These are phyloP conservation scores for Chlamydomonas sp. DNA, from an alignment of 139 green algal genomes.

Conservation along the genomic window DNA sequence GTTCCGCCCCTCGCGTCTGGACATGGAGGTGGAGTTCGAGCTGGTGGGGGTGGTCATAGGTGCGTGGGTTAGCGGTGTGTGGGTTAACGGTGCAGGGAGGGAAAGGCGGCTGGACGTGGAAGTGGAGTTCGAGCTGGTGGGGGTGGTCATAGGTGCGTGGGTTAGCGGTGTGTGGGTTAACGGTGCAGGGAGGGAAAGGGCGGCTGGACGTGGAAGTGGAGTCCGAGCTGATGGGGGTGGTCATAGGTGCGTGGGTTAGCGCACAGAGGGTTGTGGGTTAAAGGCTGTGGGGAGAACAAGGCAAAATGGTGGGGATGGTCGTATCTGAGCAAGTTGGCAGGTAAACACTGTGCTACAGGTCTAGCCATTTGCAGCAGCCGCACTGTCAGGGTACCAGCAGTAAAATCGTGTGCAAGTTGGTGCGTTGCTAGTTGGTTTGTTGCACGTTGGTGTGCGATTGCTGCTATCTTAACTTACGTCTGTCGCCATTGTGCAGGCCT, in stretches of 20 bases:
- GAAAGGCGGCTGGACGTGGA: background rate
- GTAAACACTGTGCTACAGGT: too few species aligned
- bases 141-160: slow-evolving; percentile 77
- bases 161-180: background rate
- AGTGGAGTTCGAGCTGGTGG: slow-evolving; percentile 73
- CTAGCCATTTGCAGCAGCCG: too few species aligned
- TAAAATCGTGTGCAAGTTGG: too few species aligned
- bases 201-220: background rate
- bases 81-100: background rate
- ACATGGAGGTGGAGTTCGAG: slow-evolving; percentile 83
- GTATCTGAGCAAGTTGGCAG: too few species aligned
- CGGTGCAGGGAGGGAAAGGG: background rate
- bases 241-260: too few species aligned
- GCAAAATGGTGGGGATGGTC: too few species aligned
- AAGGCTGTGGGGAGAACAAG: too few species aligned
- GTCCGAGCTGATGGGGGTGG: background rate
- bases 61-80: background rate
- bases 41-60: slow-evolving; percentile 89
- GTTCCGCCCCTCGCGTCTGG: slow-evolving; percentile 64
- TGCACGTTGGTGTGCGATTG: background rate
- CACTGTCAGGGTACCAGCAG: too few species aligned
- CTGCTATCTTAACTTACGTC: background rate
- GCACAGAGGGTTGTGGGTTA: too few species aligned
- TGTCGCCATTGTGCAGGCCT: slow-evolving; percentile 52
- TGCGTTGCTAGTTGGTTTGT: too few species aligned